Evolutionary conservation across 768 basidiomycete species (phyloP).

Genomic region (Leccinum subgranulosum): DNA sequence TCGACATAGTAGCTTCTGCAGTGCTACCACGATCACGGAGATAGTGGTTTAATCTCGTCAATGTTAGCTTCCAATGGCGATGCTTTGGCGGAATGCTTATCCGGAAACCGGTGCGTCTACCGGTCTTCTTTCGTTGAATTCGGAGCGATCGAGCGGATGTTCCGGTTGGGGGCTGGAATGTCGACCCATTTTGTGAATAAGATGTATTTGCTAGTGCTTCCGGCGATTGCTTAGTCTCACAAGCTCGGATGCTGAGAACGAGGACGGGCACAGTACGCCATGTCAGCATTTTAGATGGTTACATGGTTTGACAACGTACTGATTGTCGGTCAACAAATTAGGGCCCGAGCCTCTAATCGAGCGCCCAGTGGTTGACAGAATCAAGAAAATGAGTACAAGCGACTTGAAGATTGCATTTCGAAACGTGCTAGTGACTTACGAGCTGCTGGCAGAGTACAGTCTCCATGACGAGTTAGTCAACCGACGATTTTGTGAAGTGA

Average conservation of each 20-base stretch:
- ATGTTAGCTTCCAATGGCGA: neutral
- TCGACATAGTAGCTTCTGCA: neutral
- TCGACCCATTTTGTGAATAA: conserved; percentile 24
- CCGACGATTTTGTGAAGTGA: too few relatives aligned
- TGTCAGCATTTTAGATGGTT: neutral
- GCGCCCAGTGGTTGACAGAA: neutral
- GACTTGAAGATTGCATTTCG: neutral
- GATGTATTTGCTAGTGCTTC: conserved; percentile 78
- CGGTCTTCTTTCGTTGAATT: neutral
- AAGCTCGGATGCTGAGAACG: neutral
- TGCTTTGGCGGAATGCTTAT: neutral
- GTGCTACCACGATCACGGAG: neutral
- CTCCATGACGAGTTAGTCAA: too few relatives aligned
- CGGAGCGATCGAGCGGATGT: neutral
- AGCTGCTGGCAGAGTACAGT: too few relatives aligned
- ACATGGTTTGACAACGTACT: neutral
- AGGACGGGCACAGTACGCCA: neutral
- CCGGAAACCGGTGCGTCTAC: neutral
- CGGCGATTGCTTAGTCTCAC: neutral
- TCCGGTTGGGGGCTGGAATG: neutral
- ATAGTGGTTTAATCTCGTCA: neutral
- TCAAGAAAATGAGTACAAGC: neutral
- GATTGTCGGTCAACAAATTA: neutral
- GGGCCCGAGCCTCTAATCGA: neutral
- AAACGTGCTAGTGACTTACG: neutral